A percentile compares a stretch with the other conserved stretches of the same genome.
phyloP scores from a whole-genome alignment of 129 eudicot genomes.

The Chrysanthemum lavandulifolium region DNA sequence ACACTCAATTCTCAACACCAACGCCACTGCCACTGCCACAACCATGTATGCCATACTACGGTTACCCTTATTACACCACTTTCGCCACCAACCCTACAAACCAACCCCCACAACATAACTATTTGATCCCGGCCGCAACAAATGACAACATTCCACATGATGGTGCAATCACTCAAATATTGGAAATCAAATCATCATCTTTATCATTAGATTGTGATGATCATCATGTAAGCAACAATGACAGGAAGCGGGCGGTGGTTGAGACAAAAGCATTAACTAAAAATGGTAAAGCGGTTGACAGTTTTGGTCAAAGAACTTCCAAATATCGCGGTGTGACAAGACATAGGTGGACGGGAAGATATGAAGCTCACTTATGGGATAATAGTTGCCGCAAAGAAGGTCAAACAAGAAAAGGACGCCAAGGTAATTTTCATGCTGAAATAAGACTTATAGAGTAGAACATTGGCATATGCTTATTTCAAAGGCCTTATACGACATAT shows the following conservation, averaged over 20 bases:
- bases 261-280: slow-evolving; percentile 25
- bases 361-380: slow-evolving; percentile 97
- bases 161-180: slow-evolving; percentile 29
- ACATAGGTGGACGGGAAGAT: slow-evolving; percentile 96
- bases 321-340: slow-evolving; percentile 89
- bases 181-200: slow-evolving; percentile 40
- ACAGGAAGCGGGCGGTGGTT: slow-evolving; percentile 38
- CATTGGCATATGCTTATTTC: not conserved
- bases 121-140: slow-evolving; percentile 17
- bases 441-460: too few relatives aligned
- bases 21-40: slow-evolving; percentile 17
- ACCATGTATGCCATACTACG: slow-evolving; percentile 8
- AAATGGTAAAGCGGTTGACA: slow-evolving; percentile 58
- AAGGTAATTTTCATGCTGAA: slow-evolving; percentile 45
- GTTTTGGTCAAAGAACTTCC: slow-evolving; percentile 85
- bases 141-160: slow-evolving; percentile 35
- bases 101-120: slow-evolving; percentile 10
- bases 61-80: slow-evolving; percentile 13
- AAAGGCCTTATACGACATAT: too few relatives aligned
- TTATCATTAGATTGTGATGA: not conserved
- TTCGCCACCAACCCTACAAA: not conserved
- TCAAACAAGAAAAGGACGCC: slow-evolving; percentile 93
- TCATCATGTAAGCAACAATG: slow-evolving; percentile 30
- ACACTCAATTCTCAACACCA: slow-evolving; percentile 28
- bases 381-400: slow-evolving; percentile 90